Evolutionary conservation across 495 filamentous ascomycete genomes (phyloP).

Genomic region (Neurospora sp.): DNA sequence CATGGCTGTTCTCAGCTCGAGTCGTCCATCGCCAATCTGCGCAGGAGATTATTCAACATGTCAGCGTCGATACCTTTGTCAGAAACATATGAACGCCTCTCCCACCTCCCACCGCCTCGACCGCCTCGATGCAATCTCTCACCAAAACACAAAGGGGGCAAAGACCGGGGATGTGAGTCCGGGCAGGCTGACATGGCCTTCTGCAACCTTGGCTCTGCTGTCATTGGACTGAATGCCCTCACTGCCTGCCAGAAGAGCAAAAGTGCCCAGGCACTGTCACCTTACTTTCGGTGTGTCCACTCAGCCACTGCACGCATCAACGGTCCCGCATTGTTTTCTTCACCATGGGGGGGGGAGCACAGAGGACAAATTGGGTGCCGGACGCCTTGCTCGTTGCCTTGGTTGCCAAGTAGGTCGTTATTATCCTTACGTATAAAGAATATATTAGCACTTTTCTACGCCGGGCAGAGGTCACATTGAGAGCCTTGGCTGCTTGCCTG

Average conservation of each 20-base stretch:
- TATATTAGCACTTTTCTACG: no score
- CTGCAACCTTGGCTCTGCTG: background rate
- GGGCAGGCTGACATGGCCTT: background rate
- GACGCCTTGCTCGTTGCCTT: background rate
- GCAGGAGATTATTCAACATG: background rate
- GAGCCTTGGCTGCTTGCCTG: background rate
- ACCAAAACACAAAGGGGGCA: background rate
- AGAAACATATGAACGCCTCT: background rate
- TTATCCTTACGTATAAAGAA: no score
- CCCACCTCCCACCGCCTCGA: background rate
- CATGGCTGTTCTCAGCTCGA: background rate
- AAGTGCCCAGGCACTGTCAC: background rate
- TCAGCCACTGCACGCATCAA: background rate
- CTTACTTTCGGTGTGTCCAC: background rate
- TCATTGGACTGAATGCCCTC: background rate
- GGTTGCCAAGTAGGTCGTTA: background rate
- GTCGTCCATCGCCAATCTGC: background rate
- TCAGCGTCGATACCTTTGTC: background rate
- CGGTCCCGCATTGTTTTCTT: background rate
- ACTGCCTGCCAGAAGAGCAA: background rate
- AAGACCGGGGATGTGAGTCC: background rate
- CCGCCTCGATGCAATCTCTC: background rate
- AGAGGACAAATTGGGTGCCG: background rate
- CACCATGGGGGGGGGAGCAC: background rate
- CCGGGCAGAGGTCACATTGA: background rate